Base-by-base conservation (phyloP, 257 asterid genomes). In the Solanum tacnaense region DNA sequence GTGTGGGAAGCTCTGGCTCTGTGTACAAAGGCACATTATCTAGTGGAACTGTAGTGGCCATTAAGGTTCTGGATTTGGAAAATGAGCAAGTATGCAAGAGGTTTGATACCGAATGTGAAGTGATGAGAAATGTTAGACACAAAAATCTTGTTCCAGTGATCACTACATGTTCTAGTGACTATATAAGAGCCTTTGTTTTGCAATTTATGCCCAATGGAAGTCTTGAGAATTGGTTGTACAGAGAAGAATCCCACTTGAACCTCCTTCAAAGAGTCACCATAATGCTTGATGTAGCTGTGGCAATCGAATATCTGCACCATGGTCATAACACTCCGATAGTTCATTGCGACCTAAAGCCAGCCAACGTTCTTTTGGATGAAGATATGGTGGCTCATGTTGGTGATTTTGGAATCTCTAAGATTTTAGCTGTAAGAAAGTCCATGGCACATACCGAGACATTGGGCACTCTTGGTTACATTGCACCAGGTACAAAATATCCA, bases 291-390 rank as follows among this genome's bases (percentile, higher is more conserved):
- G 91, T 86, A 27, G 93, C 93, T 3, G 18, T 67, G 85, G 93
- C 92, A 12, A 9, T 90, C 1, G 93, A 91, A 49, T 91, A 91
- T 67, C 92, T 91, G 36, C 93, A 91, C 62, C 88, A 89, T 38
- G 89, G 90, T 4, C 82, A 84, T 58, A 34, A 38, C 32, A 29
- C 44, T 7, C 92, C 92, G 0, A 85, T 91, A 4, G 90, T 91
- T 11, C 93, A 90, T 75, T 91, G 93, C 7, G 92, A 91, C 73
- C 85, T 90, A 11, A 91, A 90, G 89, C 93, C 91, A 3, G 84
- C 78, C 36, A 38, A 38, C 41, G 41, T 38, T 38, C 41, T 38
- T 38, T 38, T 38, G 41, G 41, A 38, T 38, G 41, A 38, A 38
- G 41, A 38, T 38, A 38, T 38, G 41, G 39, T 36, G 39, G 36